Evolutionary conservation across 306 rosid species (phyloP), one percentile per base, ranked within the genome.

Genomic region (Gleditsia sinensis): DNA sequence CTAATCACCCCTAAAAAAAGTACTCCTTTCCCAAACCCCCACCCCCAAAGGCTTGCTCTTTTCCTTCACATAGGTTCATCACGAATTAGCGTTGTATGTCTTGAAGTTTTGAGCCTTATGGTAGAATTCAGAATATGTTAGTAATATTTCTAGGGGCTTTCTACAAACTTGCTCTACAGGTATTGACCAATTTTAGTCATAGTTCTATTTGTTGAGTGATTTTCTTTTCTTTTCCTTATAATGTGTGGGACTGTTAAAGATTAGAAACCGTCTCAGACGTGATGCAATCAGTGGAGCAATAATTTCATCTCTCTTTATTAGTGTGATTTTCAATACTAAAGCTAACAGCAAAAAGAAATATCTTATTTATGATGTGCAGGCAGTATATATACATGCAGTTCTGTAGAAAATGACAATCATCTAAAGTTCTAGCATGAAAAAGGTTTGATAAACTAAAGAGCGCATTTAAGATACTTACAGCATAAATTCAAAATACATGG

Each of bases 401-500:
- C 42, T 16, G 17, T 57, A 25, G 45, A 58, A 58, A 58, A 30
- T 33, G 34, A 37, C 20, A 50, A 75, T 39, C 65, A 40, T 75
- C 45, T 62, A 75, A 37, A 51, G 11, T 30, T 43, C 40, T 8
- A 69, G 45, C n/a, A 66, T 40, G 59, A 25, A 32, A 45, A 56
- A 19, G 59, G 34, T 67, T 78, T 33, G 30, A 36, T 50, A 17
- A 61, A 48, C 12, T 49, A 49, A 10, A 34, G 19, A 21, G 51
- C 5, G 23, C 45, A 63, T 69, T 43, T 21, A 74, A 54, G 76
- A 64, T 77, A 75, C 82, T 70, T 90, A 93, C 96, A 43, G 98
- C 98, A 82, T 94, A 94, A 75, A 94, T 83, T 74, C 79, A 86
- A 79, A 91, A 91, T 63, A 91, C 40, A 9, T 83, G 88, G 81